Base-by-base conservation (phyloP, 306 rosid genomes). In the Gleditsia sinensis region DNA sequence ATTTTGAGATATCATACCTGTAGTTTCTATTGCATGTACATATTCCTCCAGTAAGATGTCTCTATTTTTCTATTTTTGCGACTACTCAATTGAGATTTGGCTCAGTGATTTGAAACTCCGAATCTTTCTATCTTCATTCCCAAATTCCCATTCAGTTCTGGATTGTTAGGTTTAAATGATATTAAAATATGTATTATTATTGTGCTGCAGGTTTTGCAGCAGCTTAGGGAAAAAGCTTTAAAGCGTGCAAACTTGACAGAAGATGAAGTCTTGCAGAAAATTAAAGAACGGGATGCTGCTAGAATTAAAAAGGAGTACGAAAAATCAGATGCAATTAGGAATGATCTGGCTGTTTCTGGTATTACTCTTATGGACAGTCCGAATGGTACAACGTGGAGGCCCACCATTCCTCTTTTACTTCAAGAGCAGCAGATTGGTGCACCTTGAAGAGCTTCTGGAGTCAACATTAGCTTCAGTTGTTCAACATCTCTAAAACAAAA, bases 361-460 rank as follows among this genome's bases (percentile, higher is more conserved):
- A 92, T 95, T 65, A 76, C 93, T 75, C 92, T 90, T 9, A 94
- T 92, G 99, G 99, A 94, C 83, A 81, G 87, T 86, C 88, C 97
- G 32, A 78, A 83, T 56, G 97, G 97, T 33, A 94, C 99, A 28
- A 79, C 91, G 50, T 90, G 99, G 97, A 92, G 96, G 80, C 96
- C 99, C 21, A 45, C 96, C 25, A 74, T 94, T 72, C 98, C 98
- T 46, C 89, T 90, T 69, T 81, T 86, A 0, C 89, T 91, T 76
- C 96, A 91, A 84, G 90, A 85, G 20, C 86, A 83, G 67, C 90
- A 77, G 57, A 56, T 45, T 46, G n/a, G 67, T 73, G 40, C 78
- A 75, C 74, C 72, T 53, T 87, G 67, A 87, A 32, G 49, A 75
- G 78, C 49, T 36, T 45, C 68, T 63, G 37, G 66, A 56, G 37